These are phyloP conservation scores for Byssoonygena ceratinophila DNA, from an alignment of 2,329 filamentous ascomycete genomes.

Conservation along the genomic window DNA sequence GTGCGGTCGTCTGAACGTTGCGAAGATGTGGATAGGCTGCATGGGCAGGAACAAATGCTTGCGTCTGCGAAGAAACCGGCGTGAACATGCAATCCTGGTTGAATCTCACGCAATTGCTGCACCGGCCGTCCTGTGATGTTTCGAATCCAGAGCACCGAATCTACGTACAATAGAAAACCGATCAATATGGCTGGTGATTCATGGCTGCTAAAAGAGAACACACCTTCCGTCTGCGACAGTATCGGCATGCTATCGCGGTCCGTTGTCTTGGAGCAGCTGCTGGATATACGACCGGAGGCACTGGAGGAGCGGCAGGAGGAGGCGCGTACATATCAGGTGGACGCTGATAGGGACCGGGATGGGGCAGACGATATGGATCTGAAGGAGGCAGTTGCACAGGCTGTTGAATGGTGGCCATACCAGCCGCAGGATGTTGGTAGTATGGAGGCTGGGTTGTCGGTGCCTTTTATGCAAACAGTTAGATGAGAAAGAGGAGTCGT, in stretches of 20 bases:
- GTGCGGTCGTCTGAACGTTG: slow-evolving; percentile 28
- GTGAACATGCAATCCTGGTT: slow-evolving; percentile 70
- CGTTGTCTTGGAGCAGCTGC: slow-evolving; percentile 41
- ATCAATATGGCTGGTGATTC: neutral
- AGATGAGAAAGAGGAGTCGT: no score
- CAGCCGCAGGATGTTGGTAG: slow-evolving; percentile 28
- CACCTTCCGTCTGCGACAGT: slow-evolving; percentile 44
- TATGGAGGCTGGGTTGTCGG: slow-evolving; percentile 18
- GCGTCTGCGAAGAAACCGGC: slow-evolving; percentile 57
- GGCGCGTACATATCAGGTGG: slow-evolving; percentile 35
- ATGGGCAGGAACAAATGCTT: slow-evolving; percentile 63
- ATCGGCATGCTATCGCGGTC: slow-evolving; percentile 44
- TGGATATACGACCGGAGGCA: slow-evolving; percentile 34
- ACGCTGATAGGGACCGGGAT: slow-evolving; percentile 33
- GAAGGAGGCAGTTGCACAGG: slow-evolving; percentile 32
- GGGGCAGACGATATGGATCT: slow-evolving; percentile 35
- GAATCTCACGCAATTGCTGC: slow-evolving; percentile 62
- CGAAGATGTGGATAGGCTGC: slow-evolving; percentile 51
- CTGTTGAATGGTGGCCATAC: slow-evolving; percentile 36
- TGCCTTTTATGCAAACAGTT: no score
- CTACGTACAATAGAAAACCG: slow-evolving; percentile 32
- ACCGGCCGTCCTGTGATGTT: slow-evolving; percentile 59
- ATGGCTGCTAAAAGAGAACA: slow-evolving; percentile 13
- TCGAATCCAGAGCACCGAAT: slow-evolving; percentile 69
- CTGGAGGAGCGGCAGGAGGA: slow-evolving; percentile 28